Evolutionary conservation across 148 eudicot species (phyloP).

Genomic region (Vaccinium myrtillus): DNA sequence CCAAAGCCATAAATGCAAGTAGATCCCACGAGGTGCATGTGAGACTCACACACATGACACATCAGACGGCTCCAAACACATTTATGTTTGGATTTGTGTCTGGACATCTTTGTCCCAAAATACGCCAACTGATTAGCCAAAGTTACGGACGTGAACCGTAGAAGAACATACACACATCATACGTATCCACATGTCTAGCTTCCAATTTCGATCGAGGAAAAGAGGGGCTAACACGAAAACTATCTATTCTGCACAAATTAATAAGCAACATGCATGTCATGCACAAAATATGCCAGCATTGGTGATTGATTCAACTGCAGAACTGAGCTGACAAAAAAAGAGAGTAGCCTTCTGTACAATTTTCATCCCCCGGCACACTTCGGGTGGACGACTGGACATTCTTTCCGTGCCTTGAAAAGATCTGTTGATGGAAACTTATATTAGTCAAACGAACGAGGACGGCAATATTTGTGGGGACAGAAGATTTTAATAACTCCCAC

Average conservation of each 20-base stretch:
- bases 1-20: not conserved
- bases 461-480: not conserved
- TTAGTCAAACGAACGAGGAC: not conserved
- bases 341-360: conserved; percentile 8
- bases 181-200: not conserved
- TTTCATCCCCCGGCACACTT: not conserved
- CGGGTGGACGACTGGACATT: not conserved
- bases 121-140: not conserved
- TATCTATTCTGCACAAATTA: not conserved
- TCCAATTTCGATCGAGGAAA: conserved; percentile 3
- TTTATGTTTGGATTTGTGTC: not conserved
- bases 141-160: not conserved
- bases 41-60: not conserved
- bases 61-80: not conserved
- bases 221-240: not conserved
- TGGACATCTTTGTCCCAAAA: not conserved
- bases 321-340: conserved; percentile 8
- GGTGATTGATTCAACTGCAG: conserved; percentile 5
- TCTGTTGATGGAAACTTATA: not conserved
- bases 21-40: not conserved
- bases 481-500: not conserved
- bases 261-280: not conserved
- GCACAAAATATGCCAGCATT: not conserved
- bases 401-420: conserved; percentile 1
- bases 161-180: not conserved